Conservation (phyloP, 2,329 filamentous ascomycete species). For the Pyrenochaeta sp. region DNA sequence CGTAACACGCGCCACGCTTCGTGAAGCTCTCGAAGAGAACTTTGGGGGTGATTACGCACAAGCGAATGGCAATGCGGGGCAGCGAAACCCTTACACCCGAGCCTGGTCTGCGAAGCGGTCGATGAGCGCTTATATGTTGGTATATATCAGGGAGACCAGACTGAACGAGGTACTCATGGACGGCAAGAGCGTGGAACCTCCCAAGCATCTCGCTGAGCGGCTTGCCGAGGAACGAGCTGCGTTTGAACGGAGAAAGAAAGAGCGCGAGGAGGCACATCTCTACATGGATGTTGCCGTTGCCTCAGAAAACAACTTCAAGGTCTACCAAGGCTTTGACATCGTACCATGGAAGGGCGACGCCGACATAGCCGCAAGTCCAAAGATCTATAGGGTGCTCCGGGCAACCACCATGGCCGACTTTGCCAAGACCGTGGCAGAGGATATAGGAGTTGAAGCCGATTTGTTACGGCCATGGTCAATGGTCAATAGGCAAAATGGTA, state of each 20-base stretch:
- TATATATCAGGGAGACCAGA: constrained; percentile 89
- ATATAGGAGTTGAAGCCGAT: constrained; percentile 72
- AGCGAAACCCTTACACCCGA: constrained; percentile 71
- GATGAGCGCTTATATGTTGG: constrained; percentile 97
- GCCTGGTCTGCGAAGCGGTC: constrained; percentile 71
- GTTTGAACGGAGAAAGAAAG: constrained; percentile 80
- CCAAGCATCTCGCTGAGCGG: constrained; percentile 77
- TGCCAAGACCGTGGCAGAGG: constrained; percentile 72
- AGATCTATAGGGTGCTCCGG: constrained; percentile 75
- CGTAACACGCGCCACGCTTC: constrained; percentile 90
- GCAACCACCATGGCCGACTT: constrained; percentile 81
- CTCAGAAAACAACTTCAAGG: constrained; percentile 80
- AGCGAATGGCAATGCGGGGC: constrained; percentile 63
- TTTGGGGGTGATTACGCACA: constrained; percentile 86
- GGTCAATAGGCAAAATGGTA: constrained; percentile 99
- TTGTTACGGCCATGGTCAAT: constrained; percentile 90
- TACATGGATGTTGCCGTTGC: constrained; percentile 87
- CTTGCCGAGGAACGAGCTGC: constrained; percentile 83
- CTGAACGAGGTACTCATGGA: constrained; percentile 83
- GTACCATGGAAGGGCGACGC: constrained; percentile 66
- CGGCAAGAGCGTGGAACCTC: constrained; percentile 80
- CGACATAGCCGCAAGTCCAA: constrained; percentile 70
- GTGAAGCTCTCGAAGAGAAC: constrained; percentile 95
- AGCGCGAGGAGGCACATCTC: constrained; percentile 92
- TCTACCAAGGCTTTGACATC: constrained; percentile 86